phyloP scores from a whole-genome alignment of 179 eudicot species.

The Camellia oleifera region DNA sequence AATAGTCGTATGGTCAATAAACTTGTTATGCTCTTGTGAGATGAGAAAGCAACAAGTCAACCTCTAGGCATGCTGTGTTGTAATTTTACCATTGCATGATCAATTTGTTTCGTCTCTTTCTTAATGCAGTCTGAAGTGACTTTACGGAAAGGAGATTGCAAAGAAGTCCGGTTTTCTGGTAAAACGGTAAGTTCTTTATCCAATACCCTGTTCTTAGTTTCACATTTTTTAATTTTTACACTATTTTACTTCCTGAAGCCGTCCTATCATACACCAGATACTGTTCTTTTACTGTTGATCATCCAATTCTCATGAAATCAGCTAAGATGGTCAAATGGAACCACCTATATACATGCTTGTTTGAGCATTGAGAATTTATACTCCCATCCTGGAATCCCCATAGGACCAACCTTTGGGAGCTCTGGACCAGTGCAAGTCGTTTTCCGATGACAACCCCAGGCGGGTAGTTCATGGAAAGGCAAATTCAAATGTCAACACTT shows the following conservation, averaged over 20 bases:
- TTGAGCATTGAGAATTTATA: background rate
- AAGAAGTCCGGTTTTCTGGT: constrained; percentile 63
- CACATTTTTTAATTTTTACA: background rate
- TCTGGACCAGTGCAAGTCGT: too few relatives aligned
- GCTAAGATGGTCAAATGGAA: background rate
- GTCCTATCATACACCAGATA: background rate
- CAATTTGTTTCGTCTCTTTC: constrained; percentile 11
- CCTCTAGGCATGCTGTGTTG: background rate
- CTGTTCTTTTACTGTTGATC: background rate
- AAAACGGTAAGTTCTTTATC: constrained; percentile 64
- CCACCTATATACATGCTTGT: background rate
- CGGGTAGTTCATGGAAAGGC: background rate
- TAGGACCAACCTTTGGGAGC: background rate
- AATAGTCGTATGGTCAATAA: background rate
- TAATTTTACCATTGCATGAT: background rate
- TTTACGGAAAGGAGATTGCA: constrained; percentile 44
- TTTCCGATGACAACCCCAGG: background rate
- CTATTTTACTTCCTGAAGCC: background rate
- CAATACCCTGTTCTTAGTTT: constrained; percentile 1
- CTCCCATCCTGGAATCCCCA: background rate
- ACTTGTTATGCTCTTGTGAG: background rate
- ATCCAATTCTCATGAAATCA: background rate
- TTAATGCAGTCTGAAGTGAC: constrained; percentile 52
- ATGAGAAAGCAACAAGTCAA: background rate
- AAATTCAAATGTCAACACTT: background rate